Percentiles rank a stretch among this genome's conserved stretches.
phyloP scores from a whole-genome alignment of 2,329 filamentous ascomycete genomes.

The Sporothrix humicola region DNA sequence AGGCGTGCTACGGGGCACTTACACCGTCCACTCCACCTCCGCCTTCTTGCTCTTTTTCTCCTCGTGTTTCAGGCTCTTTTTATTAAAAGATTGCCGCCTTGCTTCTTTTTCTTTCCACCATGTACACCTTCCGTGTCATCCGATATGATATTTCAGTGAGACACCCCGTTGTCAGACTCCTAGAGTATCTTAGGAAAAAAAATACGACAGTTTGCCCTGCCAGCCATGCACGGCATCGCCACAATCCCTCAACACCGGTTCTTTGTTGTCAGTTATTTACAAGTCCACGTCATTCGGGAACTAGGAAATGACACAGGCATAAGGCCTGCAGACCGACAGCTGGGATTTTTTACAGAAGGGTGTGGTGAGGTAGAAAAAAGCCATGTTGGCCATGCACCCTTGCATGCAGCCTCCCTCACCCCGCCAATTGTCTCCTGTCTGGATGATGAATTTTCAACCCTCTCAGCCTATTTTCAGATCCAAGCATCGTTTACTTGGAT shows the following conservation, averaged over 20 bases:
- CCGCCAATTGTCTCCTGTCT: background rate
- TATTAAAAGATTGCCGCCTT: background rate
- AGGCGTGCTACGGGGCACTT: background rate
- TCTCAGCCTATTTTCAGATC: background rate
- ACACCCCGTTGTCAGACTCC: background rate
- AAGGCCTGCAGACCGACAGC: background rate
- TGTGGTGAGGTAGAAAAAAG: constrained; percentile 32
- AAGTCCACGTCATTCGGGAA: constrained; percentile 29
- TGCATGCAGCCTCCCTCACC: background rate
- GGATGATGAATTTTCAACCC: background rate
- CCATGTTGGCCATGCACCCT: constrained; percentile 6
- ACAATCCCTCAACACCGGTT: background rate
- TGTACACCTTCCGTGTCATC: constrained; percentile 19
- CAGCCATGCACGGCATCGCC: constrained; percentile 25
- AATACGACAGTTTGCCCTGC: background rate
- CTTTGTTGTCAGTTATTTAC: background rate
- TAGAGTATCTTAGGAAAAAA: background rate
- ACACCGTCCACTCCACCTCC: background rate
- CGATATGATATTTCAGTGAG: background rate
- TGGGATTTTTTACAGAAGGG: constrained; percentile 17
- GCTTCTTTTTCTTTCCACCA: background rate
- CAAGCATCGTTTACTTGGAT: background rate
- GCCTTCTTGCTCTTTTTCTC: background rate
- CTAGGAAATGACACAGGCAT: background rate
- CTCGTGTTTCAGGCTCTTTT: background rate